Evolutionary conservation across 2,329 filamentous ascomycete species (phyloP).

Genomic region (Lecanosticta acicola): DNA sequence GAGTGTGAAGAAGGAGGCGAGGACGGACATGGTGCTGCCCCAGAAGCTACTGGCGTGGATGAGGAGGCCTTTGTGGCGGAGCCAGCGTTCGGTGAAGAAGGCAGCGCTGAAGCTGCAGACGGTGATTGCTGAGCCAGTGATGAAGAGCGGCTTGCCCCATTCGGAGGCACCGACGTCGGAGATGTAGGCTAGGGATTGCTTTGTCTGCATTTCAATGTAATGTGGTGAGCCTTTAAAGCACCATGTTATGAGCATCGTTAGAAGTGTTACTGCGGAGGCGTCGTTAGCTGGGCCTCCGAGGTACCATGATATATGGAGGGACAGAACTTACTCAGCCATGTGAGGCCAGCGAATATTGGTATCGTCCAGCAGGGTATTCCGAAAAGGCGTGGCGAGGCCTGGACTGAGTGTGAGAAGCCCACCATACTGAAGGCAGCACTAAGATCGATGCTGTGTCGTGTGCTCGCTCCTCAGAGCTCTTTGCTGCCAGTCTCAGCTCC

Average conservation of each 20-base stretch:
- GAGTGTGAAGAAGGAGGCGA: constrained; percentile 62
- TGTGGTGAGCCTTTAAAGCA: constrained; percentile 49
- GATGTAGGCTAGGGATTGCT: constrained; percentile 54
- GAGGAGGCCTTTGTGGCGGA: constrained; percentile 75
- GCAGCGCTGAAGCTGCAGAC: constrained; percentile 72
- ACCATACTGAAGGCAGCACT: too few species aligned
- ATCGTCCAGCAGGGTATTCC: constrained; percentile 52
- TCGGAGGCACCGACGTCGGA: constrained; percentile 50
- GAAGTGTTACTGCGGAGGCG: constrained; percentile 50
- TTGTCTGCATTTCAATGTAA: constrained; percentile 56
- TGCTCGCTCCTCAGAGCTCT: too few species aligned
- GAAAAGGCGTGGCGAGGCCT: constrained; percentile 12
- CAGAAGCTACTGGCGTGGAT: constrained; percentile 60
- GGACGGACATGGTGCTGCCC: constrained; percentile 56
- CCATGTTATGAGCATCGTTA: constrained; percentile 67
- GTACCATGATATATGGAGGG: neutral
- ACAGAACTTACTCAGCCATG: constrained; percentile 48
- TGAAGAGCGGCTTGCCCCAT: constrained; percentile 67
- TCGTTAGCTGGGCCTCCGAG: constrained; percentile 3
- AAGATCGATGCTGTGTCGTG: too few species aligned
- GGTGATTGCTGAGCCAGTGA: constrained; percentile 62
- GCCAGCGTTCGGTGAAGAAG: constrained; percentile 72
- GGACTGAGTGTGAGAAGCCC: too few species aligned
- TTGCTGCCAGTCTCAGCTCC: too few species aligned
- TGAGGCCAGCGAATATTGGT: constrained; percentile 58